These are phyloP conservation scores for Aspergillus pseudoviridinutans DNA, from an alignment of 2,329 filamentous ascomycete species.

Conservation along the genomic window DNA sequence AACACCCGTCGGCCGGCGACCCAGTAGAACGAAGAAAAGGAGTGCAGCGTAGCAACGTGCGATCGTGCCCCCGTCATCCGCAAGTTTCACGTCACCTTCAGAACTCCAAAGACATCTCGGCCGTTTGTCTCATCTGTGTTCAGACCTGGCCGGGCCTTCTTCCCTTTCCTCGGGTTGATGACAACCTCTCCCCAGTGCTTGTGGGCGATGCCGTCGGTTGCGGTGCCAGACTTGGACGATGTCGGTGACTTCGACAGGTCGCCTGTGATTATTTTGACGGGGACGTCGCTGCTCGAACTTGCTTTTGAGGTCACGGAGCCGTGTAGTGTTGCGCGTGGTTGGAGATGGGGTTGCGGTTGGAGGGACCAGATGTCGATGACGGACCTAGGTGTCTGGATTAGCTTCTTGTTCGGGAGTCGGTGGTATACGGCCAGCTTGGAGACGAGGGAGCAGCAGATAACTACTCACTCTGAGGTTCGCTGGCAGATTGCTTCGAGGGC, in stretches of 20 bases:
- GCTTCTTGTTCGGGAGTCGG: not conserved
- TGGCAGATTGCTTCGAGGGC: constrained; percentile 46
- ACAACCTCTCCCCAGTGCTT: constrained; percentile 45
- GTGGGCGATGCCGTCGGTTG: constrained; percentile 23
- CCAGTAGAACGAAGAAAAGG: constrained; percentile 14
- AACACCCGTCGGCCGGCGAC: constrained; percentile 28
- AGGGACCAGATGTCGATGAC: constrained; percentile 45
- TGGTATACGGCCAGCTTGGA: not conserved
- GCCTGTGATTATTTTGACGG: constrained; percentile 15
- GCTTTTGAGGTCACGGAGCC: constrained; percentile 24
- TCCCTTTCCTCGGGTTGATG: constrained; percentile 35
- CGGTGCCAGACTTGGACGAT: constrained; percentile 9
- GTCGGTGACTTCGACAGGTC: constrained; percentile 12
- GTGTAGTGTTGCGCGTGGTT: constrained; percentile 35
- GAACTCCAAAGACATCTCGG: constrained; percentile 39
- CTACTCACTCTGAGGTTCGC: constrained; percentile 43
- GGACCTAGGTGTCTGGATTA: constrained; percentile 25
- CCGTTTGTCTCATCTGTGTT: constrained; percentile 17
- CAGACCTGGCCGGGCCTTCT: constrained; percentile 25
- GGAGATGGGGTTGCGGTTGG: constrained; percentile 40
- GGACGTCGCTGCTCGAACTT: constrained; percentile 12
- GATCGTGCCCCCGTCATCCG: constrained; percentile 4
- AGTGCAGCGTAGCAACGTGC: constrained; percentile 9
- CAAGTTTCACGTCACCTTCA: constrained; percentile 29
- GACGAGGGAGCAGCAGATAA: not conserved